These are phyloP conservation scores for Abrus precatorius DNA, from an alignment of 306 rosid genomes.

Conservation along the genomic window DNA sequence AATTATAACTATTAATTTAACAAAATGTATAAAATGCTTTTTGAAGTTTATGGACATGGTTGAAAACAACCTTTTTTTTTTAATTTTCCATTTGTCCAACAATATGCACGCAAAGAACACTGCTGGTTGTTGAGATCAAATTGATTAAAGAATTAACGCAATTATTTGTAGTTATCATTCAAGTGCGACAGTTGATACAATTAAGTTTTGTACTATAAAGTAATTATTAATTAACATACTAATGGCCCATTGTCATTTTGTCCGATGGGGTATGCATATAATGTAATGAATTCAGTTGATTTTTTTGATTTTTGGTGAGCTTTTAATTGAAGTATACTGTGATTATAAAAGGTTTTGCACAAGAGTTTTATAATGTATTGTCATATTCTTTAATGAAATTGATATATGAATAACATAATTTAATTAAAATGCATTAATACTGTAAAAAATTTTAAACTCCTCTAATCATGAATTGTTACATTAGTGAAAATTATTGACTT, in stretches of 20 bases:
- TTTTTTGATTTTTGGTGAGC: too few relatives aligned
- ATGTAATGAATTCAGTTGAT: background rate
- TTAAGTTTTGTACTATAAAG: background rate
- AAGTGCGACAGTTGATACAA: background rate
- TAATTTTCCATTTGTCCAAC: background rate
- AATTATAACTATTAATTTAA: too few relatives aligned
- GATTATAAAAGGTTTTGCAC: background rate
- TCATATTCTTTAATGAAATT: too few relatives aligned
- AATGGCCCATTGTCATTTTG: background rate
- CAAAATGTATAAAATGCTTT: too few relatives aligned
- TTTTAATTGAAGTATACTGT: background rate
- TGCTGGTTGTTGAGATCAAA: constrained; percentile 18
- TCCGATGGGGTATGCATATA: background rate
- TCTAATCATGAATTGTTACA: too few relatives aligned
- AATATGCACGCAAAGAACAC: constrained; percentile 41
- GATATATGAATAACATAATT: too few relatives aligned
- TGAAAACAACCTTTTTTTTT: background rate
- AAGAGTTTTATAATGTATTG: too few relatives aligned
- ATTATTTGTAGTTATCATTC: background rate
- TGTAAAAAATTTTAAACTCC: background rate
- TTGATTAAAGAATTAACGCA: background rate
- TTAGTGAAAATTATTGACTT: too few relatives aligned
- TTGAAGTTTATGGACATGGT: too few relatives aligned
- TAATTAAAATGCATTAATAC: background rate
- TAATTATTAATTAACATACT: too few relatives aligned